Base-by-base conservation (phyloP, 2,329 filamentous ascomycete species). In the Pseudopithomyces chartarum region DNA sequence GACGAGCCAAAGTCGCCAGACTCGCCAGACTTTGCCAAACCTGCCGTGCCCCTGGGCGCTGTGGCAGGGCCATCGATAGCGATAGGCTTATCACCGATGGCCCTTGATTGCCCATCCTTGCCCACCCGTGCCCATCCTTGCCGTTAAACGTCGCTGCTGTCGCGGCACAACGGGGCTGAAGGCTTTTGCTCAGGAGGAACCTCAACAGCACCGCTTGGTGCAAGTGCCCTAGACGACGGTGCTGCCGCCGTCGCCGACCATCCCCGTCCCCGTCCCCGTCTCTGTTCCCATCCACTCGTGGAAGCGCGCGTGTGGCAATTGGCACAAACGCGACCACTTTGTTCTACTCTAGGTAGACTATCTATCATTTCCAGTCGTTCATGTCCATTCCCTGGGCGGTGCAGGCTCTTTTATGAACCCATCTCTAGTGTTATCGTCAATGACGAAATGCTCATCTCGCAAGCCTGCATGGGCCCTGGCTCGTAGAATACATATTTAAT, bases 41-140 rank as follows among this genome's bases (percentile, higher is more conserved):
- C n/a, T n/a, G n/a, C n/a, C n/a, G n/a, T n/a, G n/a, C n/a, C n/a
- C n/a, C n/a, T n/a, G n/a, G n/a, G n/a, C n/a, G n/a, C n/a, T n/a
- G n/a, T n/a, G n/a, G n/a, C 49, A 19, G 23, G 52, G n/a, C 23
- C 32, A 47, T 52, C 57, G 55, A 62, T 67, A 61, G 59, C 65
- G 62, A 68, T 69, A 66, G 62, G 54, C 55, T 54, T 56, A 57
- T 55, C 56, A 54, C 43, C 45, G 45, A 56, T 53, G 55, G 51
- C 49, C 26, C 19, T 6, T 11, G 13, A 6, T 38, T 20, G 32
- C 23, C 6, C 44, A 19, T 11, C 40, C 51, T 51, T 59, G 65
- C 69, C 68, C 70, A 55, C 59, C 45, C 26, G 17, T 54, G 59
- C 62, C 68, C 65, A 59, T 61, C 62, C 64, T 66, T n/a, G 68